phyloP scores from a whole-genome alignment of 441 rosid species.

The Theobroma grandiflorum region DNA sequence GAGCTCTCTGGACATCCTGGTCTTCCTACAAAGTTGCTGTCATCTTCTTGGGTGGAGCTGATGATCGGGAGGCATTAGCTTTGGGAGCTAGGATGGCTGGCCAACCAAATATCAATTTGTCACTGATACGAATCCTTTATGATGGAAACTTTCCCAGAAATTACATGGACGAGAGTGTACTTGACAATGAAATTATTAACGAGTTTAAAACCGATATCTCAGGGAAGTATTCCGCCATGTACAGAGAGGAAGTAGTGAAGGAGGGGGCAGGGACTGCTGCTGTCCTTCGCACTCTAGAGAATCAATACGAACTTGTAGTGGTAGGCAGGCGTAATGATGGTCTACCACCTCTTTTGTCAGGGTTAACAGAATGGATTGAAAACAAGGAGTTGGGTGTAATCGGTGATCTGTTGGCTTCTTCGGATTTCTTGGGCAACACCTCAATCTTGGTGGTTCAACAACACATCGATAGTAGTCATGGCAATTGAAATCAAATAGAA shows the following conservation, averaged over 20 bases:
- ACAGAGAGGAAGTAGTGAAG: conserved; percentile 38
- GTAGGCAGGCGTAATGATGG: conserved; percentile 45
- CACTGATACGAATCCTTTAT: conserved; percentile 42
- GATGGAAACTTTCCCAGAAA: conserved; percentile 18
- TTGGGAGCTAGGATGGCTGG: conserved; percentile 39
- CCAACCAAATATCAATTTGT: conserved; percentile 32
- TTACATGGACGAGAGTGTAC: conserved; percentile 18
- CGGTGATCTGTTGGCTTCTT: conserved; percentile 52
- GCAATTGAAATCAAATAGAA: not conserved
- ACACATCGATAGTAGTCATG: conserved; percentile 20
- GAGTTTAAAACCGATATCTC: conserved; percentile 32
- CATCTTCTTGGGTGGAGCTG: conserved; percentile 53
- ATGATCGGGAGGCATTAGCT: conserved; percentile 50
- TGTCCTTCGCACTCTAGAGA: conserved; percentile 35
- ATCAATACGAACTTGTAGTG: conserved; percentile 41
- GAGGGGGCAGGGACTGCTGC: conserved; percentile 43
- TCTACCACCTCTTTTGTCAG: conserved; percentile 28
- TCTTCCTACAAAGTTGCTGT: conserved; percentile 32
- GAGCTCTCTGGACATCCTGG: conserved; percentile 25
- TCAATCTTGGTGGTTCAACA: conserved; percentile 57
- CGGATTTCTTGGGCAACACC: conserved; percentile 43
- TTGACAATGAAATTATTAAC: conserved; percentile 34
- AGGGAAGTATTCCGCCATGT: conserved; percentile 36
- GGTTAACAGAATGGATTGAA: conserved; percentile 51
- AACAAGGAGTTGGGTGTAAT: conserved; percentile 48